phyloP scores from a whole-genome alignment of 1,284 basidiomycete genomes.

The Fomitopsis pinicola region DNA sequence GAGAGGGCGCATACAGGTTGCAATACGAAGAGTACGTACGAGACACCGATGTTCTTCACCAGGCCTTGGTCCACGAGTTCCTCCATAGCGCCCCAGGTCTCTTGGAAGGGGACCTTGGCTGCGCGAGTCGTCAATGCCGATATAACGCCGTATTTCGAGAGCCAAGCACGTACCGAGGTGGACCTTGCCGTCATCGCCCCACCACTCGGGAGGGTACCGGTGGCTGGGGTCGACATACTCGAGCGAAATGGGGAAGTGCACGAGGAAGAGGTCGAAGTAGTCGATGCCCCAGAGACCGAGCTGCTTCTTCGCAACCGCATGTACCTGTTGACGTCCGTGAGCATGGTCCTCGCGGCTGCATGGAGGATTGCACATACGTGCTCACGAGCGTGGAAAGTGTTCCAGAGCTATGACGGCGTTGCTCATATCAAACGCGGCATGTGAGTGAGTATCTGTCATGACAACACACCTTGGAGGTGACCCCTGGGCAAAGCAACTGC shows the following conservation, averaged over 20 bases:
- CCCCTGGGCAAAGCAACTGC: conserved; percentile 34
- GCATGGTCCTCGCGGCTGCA: neutral
- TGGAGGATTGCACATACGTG: conserved; percentile 40
- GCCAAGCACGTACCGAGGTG: conserved; percentile 41
- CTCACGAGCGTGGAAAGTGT: conserved; percentile 72
- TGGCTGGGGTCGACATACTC: conserved; percentile 72
- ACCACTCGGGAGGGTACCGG: conserved; percentile 80
- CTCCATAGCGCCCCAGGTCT: conserved; percentile 78
- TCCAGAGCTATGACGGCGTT: conserved; percentile 58
- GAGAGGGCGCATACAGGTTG: neutral
- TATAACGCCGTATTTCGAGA: neutral
- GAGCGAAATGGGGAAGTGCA: conserved; percentile 79
- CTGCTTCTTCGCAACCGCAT: conserved; percentile 53
- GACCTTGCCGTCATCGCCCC: conserved; percentile 58
- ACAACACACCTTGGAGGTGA: conserved; percentile 57
- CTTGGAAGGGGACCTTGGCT: conserved; percentile 66
- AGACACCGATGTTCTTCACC: conserved; percentile 73
- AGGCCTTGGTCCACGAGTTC: conserved; percentile 65
- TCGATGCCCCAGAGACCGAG: conserved; percentile 74
- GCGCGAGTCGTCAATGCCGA: conserved; percentile 1
- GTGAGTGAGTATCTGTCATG: conserved; percentile 12
- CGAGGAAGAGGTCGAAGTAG: conserved; percentile 73
- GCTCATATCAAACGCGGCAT: conserved; percentile 13
- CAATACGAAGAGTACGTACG: conserved; percentile 27
- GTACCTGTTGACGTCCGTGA: conserved; percentile 35